Evolutionary conservation across 129 eudicot species (phyloP), one percentile per base, ranked within the genome.

Genomic region (Pittosporum tobira): DNA sequence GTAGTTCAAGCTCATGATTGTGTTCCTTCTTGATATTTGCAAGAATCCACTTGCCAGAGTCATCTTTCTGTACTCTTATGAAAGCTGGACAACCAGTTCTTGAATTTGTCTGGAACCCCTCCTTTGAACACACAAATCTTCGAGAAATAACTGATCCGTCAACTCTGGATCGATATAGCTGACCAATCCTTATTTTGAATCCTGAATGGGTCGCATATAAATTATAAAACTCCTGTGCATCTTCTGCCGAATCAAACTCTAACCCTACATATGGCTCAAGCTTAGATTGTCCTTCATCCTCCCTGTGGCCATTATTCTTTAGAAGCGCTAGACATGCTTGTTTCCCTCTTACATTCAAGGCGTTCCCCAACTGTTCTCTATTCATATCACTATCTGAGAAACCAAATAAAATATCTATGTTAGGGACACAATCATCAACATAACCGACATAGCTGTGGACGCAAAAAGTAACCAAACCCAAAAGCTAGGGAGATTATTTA

Each of bases 41-140:
- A 5, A 87, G 38, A 47, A 77, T 82, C 96, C 96, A 87, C 59
- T 80, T 87, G 40, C 96, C 96, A 52, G 85, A 77, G 37, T 80
- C 94, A 2, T 46, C 75, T 74, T 67, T 83, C 48, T 87, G 88
- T 61, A 87, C 96, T 59, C 88, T 77, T 59, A 87, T 80, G 72
- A 83, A 83, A 45, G 96, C 94, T 5, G 85, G 88, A 66, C 96
- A 87, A 29, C 96, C 96, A 14, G 94, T 83, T 77, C 96, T 67
- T 47, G 82, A 56, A 62, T 61, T 76, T 57, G 96, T 87, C 57
- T 83, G 96, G 48, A 83, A 87, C 13, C 96, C 96, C 70, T 87
- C 96, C 61, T 69, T 87, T 15, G 96, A 80, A 65, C 96, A 87
- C 25, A 87, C 96, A 21, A 69, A 83, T 80, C 87, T 67, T 43